phyloP scores from a whole-genome alignment of 495 filamentous ascomycete species.

The Hyaloscypha bicolor region DNA sequence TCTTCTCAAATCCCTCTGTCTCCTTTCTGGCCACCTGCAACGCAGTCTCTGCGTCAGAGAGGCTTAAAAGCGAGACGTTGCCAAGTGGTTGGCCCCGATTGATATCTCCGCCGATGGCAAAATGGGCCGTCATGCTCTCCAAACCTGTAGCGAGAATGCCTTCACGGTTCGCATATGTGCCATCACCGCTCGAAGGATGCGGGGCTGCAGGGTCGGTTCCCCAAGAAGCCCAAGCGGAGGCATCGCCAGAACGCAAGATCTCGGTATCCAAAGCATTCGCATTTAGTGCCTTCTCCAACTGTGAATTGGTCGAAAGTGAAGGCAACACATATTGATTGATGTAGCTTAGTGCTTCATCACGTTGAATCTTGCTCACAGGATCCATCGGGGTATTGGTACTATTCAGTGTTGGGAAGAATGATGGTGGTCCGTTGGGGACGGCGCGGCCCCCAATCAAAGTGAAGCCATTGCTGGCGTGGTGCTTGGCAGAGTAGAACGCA shows the following conservation, averaged over 20 bases:
- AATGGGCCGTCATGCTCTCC: conserved; percentile 34
- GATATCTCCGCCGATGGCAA: conserved; percentile 30
- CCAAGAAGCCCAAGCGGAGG: conserved; percentile 39
- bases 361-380: conserved; percentile 57
- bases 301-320: conserved; percentile 36
- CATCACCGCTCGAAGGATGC: conserved; percentile 8
- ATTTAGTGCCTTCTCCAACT: conserved; percentile 34
- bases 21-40: conserved; percentile 62
- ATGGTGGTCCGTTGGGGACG: conserved; percentile 56
- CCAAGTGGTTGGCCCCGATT: conserved; percentile 41
- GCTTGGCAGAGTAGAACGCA: conserved; percentile 45
- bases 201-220: conserved; percentile 15
- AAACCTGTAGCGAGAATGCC: conserved; percentile 21
- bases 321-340: conserved; percentile 69
- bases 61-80: conserved; percentile 50
- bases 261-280: conserved; percentile 32
- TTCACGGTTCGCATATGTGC: conserved; percentile 22
- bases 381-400: conserved; percentile 46
- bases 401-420: conserved; percentile 46
- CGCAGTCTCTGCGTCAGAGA: conserved; percentile 64
- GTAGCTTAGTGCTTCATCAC: conserved; percentile 64
- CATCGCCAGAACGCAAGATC: conserved; percentile 45
- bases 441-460: conserved; percentile 57
- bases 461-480: conserved; percentile 44
- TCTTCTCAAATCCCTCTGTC: conserved; percentile 70